Evolutionary conservation across 1,284 basidiomycete species (phyloP).

Genomic region (Malassezia cuniculi): DNA sequence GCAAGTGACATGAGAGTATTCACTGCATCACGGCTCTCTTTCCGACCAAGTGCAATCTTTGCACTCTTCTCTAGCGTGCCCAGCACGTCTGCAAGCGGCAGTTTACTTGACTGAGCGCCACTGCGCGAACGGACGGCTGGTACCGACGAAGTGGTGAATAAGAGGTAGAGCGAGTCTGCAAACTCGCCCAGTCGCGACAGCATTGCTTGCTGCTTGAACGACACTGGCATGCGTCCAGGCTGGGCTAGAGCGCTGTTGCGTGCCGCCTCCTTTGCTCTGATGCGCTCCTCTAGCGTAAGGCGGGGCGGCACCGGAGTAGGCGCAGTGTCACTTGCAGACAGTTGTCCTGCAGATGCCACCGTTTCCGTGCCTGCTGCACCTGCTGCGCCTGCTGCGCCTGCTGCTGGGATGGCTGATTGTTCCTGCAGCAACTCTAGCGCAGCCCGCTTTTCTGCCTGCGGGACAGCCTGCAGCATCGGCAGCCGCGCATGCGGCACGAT

Average conservation of each 20-base stretch:
- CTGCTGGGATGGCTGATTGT: no score
- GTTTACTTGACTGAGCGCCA: conserved; percentile 1
- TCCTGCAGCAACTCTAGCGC: no score
- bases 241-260: neutral
- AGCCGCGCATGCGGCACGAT: conserved; percentile 6
- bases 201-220: conserved; percentile 6
- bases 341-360: neutral
- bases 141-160: neutral
- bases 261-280: conserved; percentile 13
- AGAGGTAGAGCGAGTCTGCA: conserved; percentile 9
- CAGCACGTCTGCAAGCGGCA: conserved; percentile 8
- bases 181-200: conserved; percentile 11
- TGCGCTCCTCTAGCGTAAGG: conserved; percentile 10
- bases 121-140: neutral
- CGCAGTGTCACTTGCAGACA: neutral
- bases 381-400: no score
- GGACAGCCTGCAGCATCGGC: conserved; percentile 2
- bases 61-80: conserved; percentile 5
- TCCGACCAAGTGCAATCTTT: conserved; percentile 6
- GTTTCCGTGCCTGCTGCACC: no score
- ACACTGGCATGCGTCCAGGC: neutral
- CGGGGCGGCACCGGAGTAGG: neutral
- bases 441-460: no score
- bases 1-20: conserved; percentile 6
- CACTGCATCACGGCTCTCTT: conserved; percentile 8